Conservation (phyloP, 306 rosid species). For the Citrullus colocynthis region DNA sequence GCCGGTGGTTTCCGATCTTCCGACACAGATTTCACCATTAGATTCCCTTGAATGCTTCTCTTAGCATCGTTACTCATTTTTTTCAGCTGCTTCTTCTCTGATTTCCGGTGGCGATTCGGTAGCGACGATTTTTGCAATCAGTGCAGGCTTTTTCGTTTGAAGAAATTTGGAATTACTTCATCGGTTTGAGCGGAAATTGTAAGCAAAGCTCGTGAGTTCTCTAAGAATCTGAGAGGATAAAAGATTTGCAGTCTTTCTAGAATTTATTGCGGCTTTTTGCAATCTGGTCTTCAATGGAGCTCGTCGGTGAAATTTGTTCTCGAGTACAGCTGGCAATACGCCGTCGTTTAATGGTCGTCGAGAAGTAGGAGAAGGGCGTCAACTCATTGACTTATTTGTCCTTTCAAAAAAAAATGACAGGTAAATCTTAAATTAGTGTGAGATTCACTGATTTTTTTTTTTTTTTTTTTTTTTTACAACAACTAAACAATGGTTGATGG, state of each 20-base stretch:
- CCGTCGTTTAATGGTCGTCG: not conserved
- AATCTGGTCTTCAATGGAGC: not conserved
- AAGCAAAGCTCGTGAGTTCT: not conserved
- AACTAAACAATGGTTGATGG: too few species aligned
- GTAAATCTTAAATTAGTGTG: too few species aligned
- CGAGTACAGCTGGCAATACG: slow-evolving; percentile 1
- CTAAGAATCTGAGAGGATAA: not conserved
- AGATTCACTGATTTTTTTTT: too few species aligned
- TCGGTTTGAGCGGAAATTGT: not conserved
- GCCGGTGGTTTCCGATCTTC: slow-evolving; percentile 66
- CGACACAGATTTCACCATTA: slow-evolving; percentile 29
- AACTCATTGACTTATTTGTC: too few species aligned
- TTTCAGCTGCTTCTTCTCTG: not conserved
- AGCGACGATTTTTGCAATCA: not conserved
- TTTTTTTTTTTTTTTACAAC: too few species aligned
- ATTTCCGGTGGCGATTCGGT: not conserved
- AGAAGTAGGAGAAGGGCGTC: not conserved
- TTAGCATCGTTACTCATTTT: slow-evolving; percentile 60
- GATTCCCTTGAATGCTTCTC: slow-evolving; percentile 38
- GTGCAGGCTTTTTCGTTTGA: not conserved
- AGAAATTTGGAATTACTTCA: not conserved
- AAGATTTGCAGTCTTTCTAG: not conserved
- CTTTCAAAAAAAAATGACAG: too few species aligned
- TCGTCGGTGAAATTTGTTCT: not conserved
- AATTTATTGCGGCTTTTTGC: not conserved